Conservation (phyloP, 2,329 filamentous ascomycete species). For the Curvularia eragrostidis region DNA sequence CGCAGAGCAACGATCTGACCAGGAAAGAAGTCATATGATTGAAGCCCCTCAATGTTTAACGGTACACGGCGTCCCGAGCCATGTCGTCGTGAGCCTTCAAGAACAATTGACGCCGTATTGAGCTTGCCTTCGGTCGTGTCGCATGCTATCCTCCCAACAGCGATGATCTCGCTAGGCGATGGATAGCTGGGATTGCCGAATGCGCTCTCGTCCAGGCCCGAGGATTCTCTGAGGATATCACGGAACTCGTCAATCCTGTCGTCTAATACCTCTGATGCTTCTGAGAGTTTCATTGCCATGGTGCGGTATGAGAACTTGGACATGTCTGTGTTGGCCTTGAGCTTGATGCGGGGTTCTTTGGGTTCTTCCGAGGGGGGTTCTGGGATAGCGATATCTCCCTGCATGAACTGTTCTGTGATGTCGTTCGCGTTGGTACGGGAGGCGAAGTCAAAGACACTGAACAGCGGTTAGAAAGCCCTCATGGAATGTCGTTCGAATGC, state of each 20-base stretch:
- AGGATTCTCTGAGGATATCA: conserved; percentile 73
- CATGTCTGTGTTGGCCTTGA: conserved; percentile 85
- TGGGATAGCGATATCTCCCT: conserved; percentile 71
- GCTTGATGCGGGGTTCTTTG: conserved; percentile 77
- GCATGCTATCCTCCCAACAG: conserved; percentile 88
- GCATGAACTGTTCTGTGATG: conserved; percentile 77
- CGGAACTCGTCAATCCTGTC: conserved; percentile 93
- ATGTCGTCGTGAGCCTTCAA: conserved; percentile 85
- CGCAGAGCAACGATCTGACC: conserved; percentile 89
- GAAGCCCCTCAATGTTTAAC: conserved; percentile 73
- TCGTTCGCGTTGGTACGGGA: conserved; percentile 82
- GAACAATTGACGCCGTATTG: conserved; percentile 81
- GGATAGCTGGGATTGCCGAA: conserved; percentile 89
- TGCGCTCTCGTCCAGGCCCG: conserved; percentile 76
- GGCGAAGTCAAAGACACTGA: conserved; percentile 70
- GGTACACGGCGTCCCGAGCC: conserved; percentile 84
- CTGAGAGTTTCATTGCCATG: conserved; percentile 91
- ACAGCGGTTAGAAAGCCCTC: conserved; percentile 19
- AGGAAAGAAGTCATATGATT: conserved; percentile 84
- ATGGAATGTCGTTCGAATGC: conserved; percentile 18
- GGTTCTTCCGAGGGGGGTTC: conserved; percentile 75
- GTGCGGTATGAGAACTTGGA: conserved; percentile 92
- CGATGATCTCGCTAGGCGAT: conserved; percentile 84
- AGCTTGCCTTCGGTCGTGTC: conserved; percentile 86
- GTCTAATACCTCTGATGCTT: conserved; percentile 91